phyloP scores from a whole-genome alignment of 768 basidiomycete species.

The Boletus coccyginus region DNA sequence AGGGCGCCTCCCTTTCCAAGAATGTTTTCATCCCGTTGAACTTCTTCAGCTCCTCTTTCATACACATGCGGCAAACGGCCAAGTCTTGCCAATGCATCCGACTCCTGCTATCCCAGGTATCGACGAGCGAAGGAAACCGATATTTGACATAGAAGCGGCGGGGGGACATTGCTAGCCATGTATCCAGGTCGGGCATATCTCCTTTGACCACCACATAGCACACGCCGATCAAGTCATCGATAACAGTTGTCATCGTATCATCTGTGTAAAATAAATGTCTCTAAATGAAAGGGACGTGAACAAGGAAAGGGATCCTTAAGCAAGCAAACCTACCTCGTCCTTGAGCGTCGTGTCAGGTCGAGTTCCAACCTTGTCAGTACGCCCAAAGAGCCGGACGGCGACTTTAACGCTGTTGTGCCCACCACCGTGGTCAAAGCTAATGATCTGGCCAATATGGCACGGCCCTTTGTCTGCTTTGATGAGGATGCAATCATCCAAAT shows the following conservation, averaged over 20 bases:
- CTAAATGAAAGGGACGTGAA: slow-evolving; percentile 32
- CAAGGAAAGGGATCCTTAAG: background rate
- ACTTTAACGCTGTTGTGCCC: slow-evolving; percentile 24
- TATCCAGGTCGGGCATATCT: slow-evolving; percentile 32
- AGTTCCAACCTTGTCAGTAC: slow-evolving; percentile 38
- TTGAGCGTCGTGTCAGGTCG: slow-evolving; percentile 41
- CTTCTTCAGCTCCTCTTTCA: slow-evolving; percentile 28
- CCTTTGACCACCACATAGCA: slow-evolving; percentile 46
- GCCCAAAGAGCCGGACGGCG: slow-evolving; percentile 46
- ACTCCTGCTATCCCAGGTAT: slow-evolving; percentile 38
- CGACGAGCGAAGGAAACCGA: slow-evolving; percentile 41
- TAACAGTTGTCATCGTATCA: slow-evolving; percentile 33
- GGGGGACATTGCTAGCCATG: slow-evolving; percentile 52
- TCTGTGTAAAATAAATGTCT: slow-evolving; percentile 62
- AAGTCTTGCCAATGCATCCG: slow-evolving; percentile 36
- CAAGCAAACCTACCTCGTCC: slow-evolving; percentile 49
- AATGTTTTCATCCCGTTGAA: slow-evolving; percentile 34
- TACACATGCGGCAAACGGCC: slow-evolving; percentile 47
- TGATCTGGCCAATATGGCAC: slow-evolving; percentile 56
- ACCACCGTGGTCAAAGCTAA: slow-evolving; percentile 26
- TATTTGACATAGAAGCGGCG: slow-evolving; percentile 60
- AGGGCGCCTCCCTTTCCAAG: slow-evolving; percentile 19
- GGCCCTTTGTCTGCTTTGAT: slow-evolving; percentile 48
- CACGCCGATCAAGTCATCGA: slow-evolving; percentile 42
- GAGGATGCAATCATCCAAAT: slow-evolving; percentile 59